Evolutionary conservation across 1,284 basidiomycete genomes (phyloP), one percentile per base, ranked within the genome.

Genomic region (Ustilago shanxiensis): DNA sequence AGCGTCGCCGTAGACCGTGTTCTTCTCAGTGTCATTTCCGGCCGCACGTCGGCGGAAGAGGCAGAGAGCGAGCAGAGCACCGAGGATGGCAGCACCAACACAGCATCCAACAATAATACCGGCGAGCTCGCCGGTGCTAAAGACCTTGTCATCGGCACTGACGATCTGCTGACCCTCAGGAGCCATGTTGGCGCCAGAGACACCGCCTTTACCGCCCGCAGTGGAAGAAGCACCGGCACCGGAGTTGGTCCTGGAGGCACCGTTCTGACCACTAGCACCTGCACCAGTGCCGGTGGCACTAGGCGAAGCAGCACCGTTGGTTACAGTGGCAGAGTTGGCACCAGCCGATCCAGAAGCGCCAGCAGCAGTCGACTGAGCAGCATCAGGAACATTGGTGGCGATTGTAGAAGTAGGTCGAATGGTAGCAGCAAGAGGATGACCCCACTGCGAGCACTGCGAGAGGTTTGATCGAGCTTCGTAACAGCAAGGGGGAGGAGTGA

Each of bases 21-120:
- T 66, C 49, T 70, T 68, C 41, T 73, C 64, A 14, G 61, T 44
- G 39, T 80, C 79, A 47, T 22, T 41, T 47, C 68, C 65, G 20
- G 69, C 60, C 29, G 67, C 53, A 22, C 79, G 66, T 26, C 60
- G 49, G 47, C 73, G 68, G 56, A 76, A 63, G 70, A 67, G 54
- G 66, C 78, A 72, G 5, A 72, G 52, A 29, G 70, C 75, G 44
- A 76, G 49, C 11, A 83, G 60, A 4, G 75, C 77, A 59, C 79
- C 81, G 29, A 83, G 67, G 22, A 83, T 55, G 6, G 77, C 62
- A 29, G 79, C 82, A 49, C 81, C 82, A 2, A 80, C 60, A 54
- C 77, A 66, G 60, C 63, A 75, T 20, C 82, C 81, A 11, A 75
- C 72, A 45, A 83, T 66, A 51, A 83, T 75, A 20, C 82, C 82